Percentiles rank a stretch among this genome's conserved stretches.
Conservation (phyloP, 2,329 filamentous ascomycete species). For the Claviceps fusiformis region DNA sequence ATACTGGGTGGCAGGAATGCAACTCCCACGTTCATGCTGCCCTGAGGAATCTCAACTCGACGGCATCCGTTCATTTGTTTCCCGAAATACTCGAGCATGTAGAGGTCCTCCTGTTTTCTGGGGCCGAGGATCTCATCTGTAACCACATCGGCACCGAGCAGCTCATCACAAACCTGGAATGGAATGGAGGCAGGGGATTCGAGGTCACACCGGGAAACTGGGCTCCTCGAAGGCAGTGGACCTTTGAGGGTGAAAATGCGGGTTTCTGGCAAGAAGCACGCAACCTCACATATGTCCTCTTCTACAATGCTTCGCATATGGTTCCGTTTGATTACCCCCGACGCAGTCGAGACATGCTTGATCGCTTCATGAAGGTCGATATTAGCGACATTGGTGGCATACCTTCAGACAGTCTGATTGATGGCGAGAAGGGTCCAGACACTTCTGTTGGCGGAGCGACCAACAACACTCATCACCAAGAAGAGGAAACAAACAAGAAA, state of each 20-base stretch:
- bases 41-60: slow-evolving; percentile 59
- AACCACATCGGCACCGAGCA: slow-evolving; percentile 92
- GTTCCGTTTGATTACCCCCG: slow-evolving; percentile 88
- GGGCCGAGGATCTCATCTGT: slow-evolving; percentile 89
- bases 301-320: slow-evolving; percentile 96
- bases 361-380: slow-evolving; percentile 89
- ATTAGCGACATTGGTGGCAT: slow-evolving; percentile 75
- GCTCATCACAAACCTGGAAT: slow-evolving; percentile 78
- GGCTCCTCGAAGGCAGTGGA: slow-evolving; percentile 89
- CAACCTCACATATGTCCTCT: slow-evolving; percentile 89
- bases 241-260: slow-evolving; percentile 74
- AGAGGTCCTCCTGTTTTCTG: slow-evolving; percentile 78
- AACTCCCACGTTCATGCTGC: slow-evolving; percentile 60
- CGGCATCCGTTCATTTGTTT: slow-evolving; percentile 59
- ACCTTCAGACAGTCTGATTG: slow-evolving; percentile 66
- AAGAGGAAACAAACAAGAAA: slow-evolving; percentile 43
- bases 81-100: slow-evolving; percentile 67
- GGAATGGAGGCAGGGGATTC: slow-evolving; percentile 86
- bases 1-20: slow-evolving; percentile 85
- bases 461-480: slow-evolving; percentile 41
- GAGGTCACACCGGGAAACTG: slow-evolving; percentile 75
- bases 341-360: slow-evolving; percentile 86
- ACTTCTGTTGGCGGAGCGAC: slow-evolving; percentile 63
- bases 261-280: slow-evolving; percentile 91
- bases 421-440: slow-evolving; percentile 69